Conservation (phyloP, 2,329 filamentous ascomycete genomes). For the Neocatenulostroma microsporum region DNA sequence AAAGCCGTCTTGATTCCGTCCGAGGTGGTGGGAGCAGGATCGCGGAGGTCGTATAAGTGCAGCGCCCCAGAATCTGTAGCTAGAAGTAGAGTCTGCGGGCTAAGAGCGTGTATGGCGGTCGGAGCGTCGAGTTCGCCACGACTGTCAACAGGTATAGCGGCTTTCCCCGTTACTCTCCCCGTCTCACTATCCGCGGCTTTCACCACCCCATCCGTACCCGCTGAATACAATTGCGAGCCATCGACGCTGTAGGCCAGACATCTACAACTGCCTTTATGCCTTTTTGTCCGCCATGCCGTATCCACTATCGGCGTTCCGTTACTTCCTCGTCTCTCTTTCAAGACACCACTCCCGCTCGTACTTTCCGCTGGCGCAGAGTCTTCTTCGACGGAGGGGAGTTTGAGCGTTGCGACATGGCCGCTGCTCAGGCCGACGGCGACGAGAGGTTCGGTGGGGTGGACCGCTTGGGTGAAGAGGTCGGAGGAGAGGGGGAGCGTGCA, state of each 20-base stretch:
- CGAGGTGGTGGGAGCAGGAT: constrained; percentile 38
- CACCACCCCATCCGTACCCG: constrained; percentile 56
- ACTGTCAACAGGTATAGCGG: constrained; percentile 57
- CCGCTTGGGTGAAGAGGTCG: constrained; percentile 80
- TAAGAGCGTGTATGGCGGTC: constrained; percentile 72
- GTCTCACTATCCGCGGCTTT: constrained; percentile 53
- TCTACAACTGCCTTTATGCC: constrained; percentile 92
- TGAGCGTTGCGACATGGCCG: constrained; percentile 79
- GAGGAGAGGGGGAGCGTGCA: constrained; percentile 79
- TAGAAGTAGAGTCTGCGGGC: constrained; percentile 78
- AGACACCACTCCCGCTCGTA: neutral
- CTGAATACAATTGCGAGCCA: constrained; percentile 57
- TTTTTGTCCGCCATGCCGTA: constrained; percentile 73
- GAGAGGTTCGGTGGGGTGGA: constrained; percentile 77
- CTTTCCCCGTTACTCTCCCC: constrained; percentile 69
- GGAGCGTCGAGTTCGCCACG: constrained; percentile 58
- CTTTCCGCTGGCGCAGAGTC: constrained; percentile 27
- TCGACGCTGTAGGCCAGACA: constrained; percentile 71
- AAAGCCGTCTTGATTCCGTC: constrained; percentile 35
- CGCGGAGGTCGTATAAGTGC: constrained; percentile 76
- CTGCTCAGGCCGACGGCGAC: constrained; percentile 77
- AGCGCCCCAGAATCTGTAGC: constrained; percentile 84
- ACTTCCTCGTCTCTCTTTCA: constrained; percentile 37
- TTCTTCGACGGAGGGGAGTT: constrained; percentile 52
- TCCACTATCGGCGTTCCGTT: constrained; percentile 69